Conservation (phyloP, 129 eudicot species). For the Artemisia annua region DNA sequence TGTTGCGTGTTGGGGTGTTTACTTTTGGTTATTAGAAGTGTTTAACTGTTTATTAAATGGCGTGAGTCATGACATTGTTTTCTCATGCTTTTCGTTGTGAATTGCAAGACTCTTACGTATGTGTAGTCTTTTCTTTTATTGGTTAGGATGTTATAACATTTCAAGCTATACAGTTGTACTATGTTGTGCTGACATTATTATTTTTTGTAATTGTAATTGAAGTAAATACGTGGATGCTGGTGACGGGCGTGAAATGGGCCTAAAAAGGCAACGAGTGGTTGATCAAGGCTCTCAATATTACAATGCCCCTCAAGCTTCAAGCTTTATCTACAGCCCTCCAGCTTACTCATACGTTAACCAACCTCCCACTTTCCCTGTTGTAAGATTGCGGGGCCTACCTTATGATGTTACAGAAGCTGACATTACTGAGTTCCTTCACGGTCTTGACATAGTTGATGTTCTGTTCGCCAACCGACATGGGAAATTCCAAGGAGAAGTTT, state of each 20-base stretch:
- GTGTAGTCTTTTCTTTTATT: background rate
- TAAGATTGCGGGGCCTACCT: constrained; percentile 91
- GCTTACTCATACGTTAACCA: constrained; percentile 57
- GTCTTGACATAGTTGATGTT: constrained; percentile 82
- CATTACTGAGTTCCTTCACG: constrained; percentile 81
- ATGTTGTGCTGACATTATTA: background rate
- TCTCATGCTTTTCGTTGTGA: too few relatives aligned
- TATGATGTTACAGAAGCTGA: constrained; percentile 87
- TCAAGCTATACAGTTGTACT: background rate
- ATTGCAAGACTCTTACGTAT: background rate
- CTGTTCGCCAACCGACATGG: constrained; percentile 73
- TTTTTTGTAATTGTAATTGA: constrained; percentile 6
- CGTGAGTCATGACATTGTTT: too few relatives aligned
- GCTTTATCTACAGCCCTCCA: constrained; percentile 65
- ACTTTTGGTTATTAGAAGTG: too few relatives aligned
- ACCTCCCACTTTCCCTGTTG: constrained; percentile 89
- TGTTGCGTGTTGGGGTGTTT: too few relatives aligned
- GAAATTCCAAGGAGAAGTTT: constrained; percentile 83
- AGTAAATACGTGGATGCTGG: constrained; percentile 70
- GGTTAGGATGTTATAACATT: background rate
- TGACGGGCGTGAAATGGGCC: constrained; percentile 85
- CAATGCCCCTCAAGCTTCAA: constrained; percentile 65
- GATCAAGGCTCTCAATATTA: constrained; percentile 83
- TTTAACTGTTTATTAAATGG: too few relatives aligned
- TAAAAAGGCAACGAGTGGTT: constrained; percentile 80